These are phyloP conservation scores for Aureoboletus auriporus DNA, from an alignment of 768 basidiomycete genomes.

Conservation along the genomic window DNA sequence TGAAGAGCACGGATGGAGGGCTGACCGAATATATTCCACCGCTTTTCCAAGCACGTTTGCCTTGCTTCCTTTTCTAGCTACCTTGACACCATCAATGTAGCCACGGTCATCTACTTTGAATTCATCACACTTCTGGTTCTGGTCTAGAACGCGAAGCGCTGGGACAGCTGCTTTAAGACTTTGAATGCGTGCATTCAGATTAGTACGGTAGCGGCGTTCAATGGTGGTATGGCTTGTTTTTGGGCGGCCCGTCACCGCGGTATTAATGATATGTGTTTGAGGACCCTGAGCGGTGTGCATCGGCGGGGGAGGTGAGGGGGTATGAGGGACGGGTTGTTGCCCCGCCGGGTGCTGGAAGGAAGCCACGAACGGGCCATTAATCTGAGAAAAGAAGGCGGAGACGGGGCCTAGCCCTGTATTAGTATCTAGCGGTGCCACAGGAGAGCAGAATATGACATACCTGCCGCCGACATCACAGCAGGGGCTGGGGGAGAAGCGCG, in stretches of 20 bases:
- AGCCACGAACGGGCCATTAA: conserved; percentile 19
- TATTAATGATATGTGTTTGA: conserved; percentile 21
- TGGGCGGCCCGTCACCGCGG: conserved; percentile 17
- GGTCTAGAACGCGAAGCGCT: conserved; percentile 75
- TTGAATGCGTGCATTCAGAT: conserved; percentile 83
- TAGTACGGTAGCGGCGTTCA: conserved; percentile 84
- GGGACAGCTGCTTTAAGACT: conserved; percentile 78
- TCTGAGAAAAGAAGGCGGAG: conserved; percentile 16
- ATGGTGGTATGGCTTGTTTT: conserved; percentile 91
- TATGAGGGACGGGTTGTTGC: conserved; percentile 27
- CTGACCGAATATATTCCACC: conserved; percentile 78
- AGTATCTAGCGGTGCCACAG: not conserved
- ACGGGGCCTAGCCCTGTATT: conserved; percentile 20
- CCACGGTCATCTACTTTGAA: conserved; percentile 73
- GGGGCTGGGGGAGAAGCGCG: conserved; percentile 29
- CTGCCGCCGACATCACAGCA: conserved; percentile 17
- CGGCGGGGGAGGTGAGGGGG: conserved; percentile 39
- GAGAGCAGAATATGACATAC: conserved; percentile 5
- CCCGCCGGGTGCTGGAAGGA: conserved; percentile 33
- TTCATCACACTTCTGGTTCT: conserved; percentile 39
- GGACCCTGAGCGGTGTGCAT: conserved; percentile 20
- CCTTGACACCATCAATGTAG: conserved; percentile 88
- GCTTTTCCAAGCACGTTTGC: conserved; percentile 89
- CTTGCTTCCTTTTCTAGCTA: conserved; percentile 87
- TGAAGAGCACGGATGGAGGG: not conserved